Evolutionary conservation across 768 basidiomycete species (phyloP).

Genomic region (Lentinula raphanica): DNA sequence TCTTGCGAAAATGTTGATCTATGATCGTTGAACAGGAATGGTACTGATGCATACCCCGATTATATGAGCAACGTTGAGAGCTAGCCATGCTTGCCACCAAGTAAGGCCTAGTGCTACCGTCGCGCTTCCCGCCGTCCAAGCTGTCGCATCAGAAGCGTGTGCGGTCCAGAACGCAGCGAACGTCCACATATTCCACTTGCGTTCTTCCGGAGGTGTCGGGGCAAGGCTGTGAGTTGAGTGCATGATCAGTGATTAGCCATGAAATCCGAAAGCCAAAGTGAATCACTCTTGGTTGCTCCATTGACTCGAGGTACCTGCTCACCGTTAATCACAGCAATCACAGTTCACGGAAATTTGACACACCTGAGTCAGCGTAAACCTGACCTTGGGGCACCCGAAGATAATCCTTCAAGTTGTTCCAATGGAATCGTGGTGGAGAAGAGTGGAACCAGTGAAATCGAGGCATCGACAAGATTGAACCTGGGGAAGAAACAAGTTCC

Average conservation of each 20-base stretch:
- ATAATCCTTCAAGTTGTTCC: neutral
- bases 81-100: conserved; percentile 13
- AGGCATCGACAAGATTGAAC: neutral
- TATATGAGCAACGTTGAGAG: conserved; percentile 10
- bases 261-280: no score
- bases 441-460: neutral
- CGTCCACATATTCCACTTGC: conserved; percentile 8
- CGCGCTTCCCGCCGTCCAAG: conserved; percentile 6
- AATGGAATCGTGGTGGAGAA: neutral
- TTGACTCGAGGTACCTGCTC: neutral
- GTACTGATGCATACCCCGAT: conserved; percentile 6
- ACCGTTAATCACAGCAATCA: neutral
- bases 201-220: conserved; percentile 10
- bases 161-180: conserved; percentile 10
- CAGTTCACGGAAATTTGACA: neutral
- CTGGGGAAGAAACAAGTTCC: neutral
- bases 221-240: conserved; percentile 3
- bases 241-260: neutral
- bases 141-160: conserved; percentile 8
- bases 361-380: neutral
- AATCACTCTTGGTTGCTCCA: conserved; percentile 12
- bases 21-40: neutral
- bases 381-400: conserved; percentile 1
- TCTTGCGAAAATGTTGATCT: neutral
- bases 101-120: conserved; percentile 9